Base-by-base conservation (phyloP, 148 eudicot species). In the Polygonum maritimum region DNA sequence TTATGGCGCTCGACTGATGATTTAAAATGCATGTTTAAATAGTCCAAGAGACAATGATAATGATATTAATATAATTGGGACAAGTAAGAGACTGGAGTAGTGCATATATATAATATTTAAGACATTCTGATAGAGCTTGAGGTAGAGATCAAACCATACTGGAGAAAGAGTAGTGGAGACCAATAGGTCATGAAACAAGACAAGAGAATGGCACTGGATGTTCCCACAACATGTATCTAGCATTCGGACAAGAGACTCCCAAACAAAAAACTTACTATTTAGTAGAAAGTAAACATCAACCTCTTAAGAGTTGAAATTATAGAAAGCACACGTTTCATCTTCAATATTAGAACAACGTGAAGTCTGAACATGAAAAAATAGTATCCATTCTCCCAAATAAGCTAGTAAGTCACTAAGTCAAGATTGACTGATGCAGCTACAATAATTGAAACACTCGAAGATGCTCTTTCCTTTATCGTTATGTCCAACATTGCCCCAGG, bases 181-280 rank as follows among this genome's bases (percentile, higher is more conserved):
- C 81, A 94, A 84, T 83, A 94, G 82, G 80, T 92, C 98, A 85
- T 92, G 96, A 76, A 90, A 94, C 90, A 94, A 81, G 83, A 88
- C 83, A 75, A 94, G 78, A 67, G 98, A 94, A 83, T 88, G 84
- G 85, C 96, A 90, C 36, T 79, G 79, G 44, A 83, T 54, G 76
- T 74, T 90, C 78, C 88, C 96, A 73, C 85, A 81, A 80, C 86
- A 87, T 36, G 97, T 90, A 79, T 88, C 98, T 22, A 94, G 77
- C 76, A 84, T 87, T 77, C 87, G 82, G 52, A 89, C 88, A 35
- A 94, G 90, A 58, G 97, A 89, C 98, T 94, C 94, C 85, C 75
- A 77, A 80, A 78, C 77, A 45, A 19, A 78, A 58, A 60, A 48
- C 15, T 22, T 19, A 63, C 35, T 16, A 4, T n/a, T 41, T 3